Conservation (phyloP, 2,329 filamentous ascomycete genomes). For the Penicillium aurantiogriseum region DNA sequence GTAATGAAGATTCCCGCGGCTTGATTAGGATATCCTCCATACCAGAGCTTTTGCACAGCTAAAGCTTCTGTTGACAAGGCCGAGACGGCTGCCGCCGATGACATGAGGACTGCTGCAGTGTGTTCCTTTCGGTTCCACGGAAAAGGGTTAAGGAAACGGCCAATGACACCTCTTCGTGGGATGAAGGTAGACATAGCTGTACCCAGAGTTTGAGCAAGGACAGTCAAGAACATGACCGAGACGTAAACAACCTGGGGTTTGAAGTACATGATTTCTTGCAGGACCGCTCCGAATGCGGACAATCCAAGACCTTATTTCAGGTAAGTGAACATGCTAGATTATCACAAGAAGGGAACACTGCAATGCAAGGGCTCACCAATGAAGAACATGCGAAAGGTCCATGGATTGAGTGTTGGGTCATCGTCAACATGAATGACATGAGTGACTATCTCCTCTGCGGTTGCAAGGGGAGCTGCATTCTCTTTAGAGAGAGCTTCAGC, state of each 20-base stretch:
- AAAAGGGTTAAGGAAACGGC: not conserved
- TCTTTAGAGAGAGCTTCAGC: not conserved
- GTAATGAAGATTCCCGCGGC: not conserved
- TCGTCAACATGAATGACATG: not conserved
- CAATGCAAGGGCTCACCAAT: not conserved
- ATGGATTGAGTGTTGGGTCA: not conserved
- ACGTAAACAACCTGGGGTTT: not conserved
- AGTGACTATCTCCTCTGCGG: not conserved
- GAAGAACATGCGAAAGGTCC: not conserved
- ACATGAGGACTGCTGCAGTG: not conserved
- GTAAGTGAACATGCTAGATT: not conserved
- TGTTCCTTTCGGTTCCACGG: not conserved
- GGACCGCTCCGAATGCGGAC: not conserved
- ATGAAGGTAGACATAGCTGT: not conserved
- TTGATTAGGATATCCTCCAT: not conserved
- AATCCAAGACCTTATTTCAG: not conserved
- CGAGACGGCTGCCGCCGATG: not conserved
- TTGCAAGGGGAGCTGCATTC: not conserved
- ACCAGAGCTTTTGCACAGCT: not conserved
- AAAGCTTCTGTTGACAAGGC: not conserved
- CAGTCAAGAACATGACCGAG: not conserved
- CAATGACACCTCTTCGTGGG: not conserved
- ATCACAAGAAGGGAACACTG: not conserved
- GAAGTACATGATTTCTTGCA: not conserved
- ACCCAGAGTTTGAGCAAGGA: not conserved